Conservation (phyloP, 2,329 filamentous ascomycete genomes). For the Pyricularia sp. region DNA sequence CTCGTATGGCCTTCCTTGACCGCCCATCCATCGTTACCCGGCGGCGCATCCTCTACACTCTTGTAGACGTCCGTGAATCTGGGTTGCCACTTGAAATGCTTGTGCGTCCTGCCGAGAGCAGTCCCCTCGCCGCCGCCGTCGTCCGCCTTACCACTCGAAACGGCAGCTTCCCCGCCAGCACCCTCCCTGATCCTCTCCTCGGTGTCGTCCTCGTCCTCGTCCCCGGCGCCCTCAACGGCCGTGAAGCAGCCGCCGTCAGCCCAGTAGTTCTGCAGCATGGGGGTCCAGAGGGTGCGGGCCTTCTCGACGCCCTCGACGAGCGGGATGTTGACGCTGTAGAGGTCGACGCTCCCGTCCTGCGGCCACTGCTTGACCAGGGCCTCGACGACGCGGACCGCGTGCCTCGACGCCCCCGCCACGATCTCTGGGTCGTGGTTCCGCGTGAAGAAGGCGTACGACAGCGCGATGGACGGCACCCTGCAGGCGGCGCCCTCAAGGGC, state of each 20-base stretch:
- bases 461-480: slow-evolving; percentile 61
- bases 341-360: slow-evolving; percentile 54
- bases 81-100: slow-evolving; percentile 93
- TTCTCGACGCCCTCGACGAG: slow-evolving; percentile 65
- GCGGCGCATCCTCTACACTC: slow-evolving; percentile 68
- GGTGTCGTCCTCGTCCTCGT: slow-evolving; percentile 53
- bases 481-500: slow-evolving; percentile 71
- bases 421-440: slow-evolving; percentile 74
- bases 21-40: slow-evolving; percentile 88
- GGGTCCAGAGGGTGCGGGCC: slow-evolving; percentile 70
- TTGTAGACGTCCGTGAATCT: slow-evolving; percentile 79
- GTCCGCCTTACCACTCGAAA: slow-evolving; percentile 19
- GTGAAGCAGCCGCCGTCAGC: slow-evolving; percentile 75
- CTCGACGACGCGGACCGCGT: slow-evolving; percentile 70
- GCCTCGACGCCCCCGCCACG: slow-evolving; percentile 66
- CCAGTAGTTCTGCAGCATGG: slow-evolving; percentile 90
- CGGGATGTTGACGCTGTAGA: slow-evolving; percentile 91
- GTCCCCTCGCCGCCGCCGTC: neutral
- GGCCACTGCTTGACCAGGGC: slow-evolving; percentile 69
- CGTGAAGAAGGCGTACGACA: slow-evolving; percentile 86
- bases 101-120: slow-evolving; percentile 42
- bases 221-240: slow-evolving; percentile 59
- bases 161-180: slow-evolving; percentile 34
- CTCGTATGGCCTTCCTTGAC: slow-evolving; percentile 82
- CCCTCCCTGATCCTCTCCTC: slow-evolving; percentile 66